phyloP scores from a whole-genome alignment of 2,329 filamentous ascomycete genomes.

The Trichoderma pleuroti region DNA sequence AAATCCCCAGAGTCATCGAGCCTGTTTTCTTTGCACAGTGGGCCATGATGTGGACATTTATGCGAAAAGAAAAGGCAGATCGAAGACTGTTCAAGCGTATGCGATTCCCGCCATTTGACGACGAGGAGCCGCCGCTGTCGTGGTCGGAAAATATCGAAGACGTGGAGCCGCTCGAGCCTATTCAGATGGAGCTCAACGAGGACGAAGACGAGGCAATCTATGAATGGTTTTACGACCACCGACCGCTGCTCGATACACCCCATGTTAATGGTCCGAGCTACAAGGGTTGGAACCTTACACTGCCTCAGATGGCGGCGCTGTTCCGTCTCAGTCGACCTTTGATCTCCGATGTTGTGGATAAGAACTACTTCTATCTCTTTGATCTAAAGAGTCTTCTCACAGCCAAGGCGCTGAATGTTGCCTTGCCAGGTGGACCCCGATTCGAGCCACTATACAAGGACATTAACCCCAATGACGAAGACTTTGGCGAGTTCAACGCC shows the following conservation, averaged over 20 bases:
- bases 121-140: conserved; percentile 93
- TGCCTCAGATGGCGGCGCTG: conserved; percentile 94
- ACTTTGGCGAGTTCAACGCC: conserved; percentile 99
- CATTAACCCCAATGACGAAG: conserved; percentile 96
- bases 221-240: conserved; percentile 97
- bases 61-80: conserved; percentile 97
- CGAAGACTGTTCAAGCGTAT: conserved; percentile 95
- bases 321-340: conserved; percentile 89
- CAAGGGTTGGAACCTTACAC: conserved; percentile 86
- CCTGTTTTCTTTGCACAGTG: conserved; percentile 97
- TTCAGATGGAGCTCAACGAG: conserved; percentile 97
- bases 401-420: conserved; percentile 94
- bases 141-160: conserved; percentile 99
- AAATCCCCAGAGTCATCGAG: conserved; percentile 93
- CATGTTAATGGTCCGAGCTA: conserved; percentile 98
- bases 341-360: conserved; percentile 86
- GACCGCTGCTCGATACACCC: conserved; percentile 82
- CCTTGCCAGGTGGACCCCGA: conserved; percentile 92
- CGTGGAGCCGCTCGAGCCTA: conserved; percentile 93
- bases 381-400: conserved; percentile 93
- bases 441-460: conserved; percentile 99
- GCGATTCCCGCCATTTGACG: conserved; percentile 97
- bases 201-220: conserved; percentile 85
- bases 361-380: conserved; percentile 98
- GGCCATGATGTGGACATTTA: conserved; percentile 99